Evolutionary conservation across 2,329 filamentous ascomycete genomes (phyloP).

Genomic region (Botryotinia globosa): DNA sequence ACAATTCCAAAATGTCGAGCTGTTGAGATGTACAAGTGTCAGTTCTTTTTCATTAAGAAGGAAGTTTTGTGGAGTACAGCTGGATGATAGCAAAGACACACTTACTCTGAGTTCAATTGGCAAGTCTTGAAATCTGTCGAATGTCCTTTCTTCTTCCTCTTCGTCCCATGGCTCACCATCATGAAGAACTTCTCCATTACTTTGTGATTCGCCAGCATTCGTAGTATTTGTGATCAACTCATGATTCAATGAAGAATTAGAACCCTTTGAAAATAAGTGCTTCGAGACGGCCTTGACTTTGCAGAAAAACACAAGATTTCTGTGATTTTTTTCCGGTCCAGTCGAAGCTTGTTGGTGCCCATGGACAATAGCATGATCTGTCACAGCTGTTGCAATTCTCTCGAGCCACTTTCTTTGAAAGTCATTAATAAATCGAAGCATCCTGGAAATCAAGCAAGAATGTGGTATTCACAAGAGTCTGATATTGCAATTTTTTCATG

Average conservation of each 20-base stretch:
- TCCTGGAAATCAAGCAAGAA: not conserved
- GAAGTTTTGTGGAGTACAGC: rapidly evolving
- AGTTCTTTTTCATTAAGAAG: not conserved
- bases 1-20: not conserved
- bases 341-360: not conserved
- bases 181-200: not conserved
- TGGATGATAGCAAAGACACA: rapidly evolving
- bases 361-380: no score
- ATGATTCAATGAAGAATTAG: no score
- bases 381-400: not conserved
- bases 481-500: not conserved
- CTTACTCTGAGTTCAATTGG: not conserved
- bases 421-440: not conserved
- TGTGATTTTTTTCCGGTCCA: not conserved
- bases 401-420: not conserved
- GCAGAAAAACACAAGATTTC: not conserved
- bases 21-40: not conserved
- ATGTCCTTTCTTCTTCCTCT: not conserved
- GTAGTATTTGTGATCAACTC: not conserved
- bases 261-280: not conserved
- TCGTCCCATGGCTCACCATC: not conserved
- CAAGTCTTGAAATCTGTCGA: not conserved
- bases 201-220: not conserved
- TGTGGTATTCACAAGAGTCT: not conserved
- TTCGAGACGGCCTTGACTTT: not conserved